Conservation (phyloP, 2,329 filamentous ascomycete genomes). For the Aspergillus brunneoviolaceus region DNA sequence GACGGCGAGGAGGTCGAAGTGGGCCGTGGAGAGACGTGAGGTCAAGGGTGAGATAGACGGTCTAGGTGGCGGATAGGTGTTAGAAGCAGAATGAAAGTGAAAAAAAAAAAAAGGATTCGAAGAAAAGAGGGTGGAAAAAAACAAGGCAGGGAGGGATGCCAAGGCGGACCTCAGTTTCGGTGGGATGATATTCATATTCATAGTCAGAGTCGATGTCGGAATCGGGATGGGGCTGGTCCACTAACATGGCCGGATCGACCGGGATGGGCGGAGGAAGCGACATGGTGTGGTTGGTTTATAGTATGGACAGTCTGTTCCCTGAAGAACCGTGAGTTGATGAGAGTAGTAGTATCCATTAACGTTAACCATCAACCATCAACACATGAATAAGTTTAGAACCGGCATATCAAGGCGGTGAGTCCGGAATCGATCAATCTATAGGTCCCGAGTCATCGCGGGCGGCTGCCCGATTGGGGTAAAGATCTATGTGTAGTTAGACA, state of each 20-base stretch:
- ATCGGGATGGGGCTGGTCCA: conserved; percentile 27
- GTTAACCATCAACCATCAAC: too few relatives aligned
- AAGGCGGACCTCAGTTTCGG: conserved; percentile 51
- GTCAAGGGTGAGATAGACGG: conserved; percentile 62
- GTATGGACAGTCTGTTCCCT: not conserved
- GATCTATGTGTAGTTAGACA: not conserved
- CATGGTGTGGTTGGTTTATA: conserved; percentile 5
- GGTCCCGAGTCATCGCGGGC: too few relatives aligned
- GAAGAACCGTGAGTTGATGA: not conserved
- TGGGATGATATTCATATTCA: conserved; percentile 61
- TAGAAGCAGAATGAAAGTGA: conserved; percentile 3
- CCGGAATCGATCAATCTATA: not conserved
- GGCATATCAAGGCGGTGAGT: not conserved
- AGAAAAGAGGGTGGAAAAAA: not conserved
- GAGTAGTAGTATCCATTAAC: too few relatives aligned
- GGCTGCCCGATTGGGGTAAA: not conserved
- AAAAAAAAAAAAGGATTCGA: conserved; percentile 1
- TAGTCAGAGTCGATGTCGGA: conserved; percentile 51
- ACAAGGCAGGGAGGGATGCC: not conserved
- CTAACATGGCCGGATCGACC: conserved; percentile 26
- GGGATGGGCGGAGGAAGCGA: conserved; percentile 7
- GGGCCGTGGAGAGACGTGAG: conserved; percentile 49
- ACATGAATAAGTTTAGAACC: too few relatives aligned
- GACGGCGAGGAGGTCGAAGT: conserved; percentile 35
- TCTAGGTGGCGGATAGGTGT: conserved; percentile 34